Evolutionary conservation across 352 stramenopile species (phyloP).

Genomic region (Phytophthora multivora): DNA sequence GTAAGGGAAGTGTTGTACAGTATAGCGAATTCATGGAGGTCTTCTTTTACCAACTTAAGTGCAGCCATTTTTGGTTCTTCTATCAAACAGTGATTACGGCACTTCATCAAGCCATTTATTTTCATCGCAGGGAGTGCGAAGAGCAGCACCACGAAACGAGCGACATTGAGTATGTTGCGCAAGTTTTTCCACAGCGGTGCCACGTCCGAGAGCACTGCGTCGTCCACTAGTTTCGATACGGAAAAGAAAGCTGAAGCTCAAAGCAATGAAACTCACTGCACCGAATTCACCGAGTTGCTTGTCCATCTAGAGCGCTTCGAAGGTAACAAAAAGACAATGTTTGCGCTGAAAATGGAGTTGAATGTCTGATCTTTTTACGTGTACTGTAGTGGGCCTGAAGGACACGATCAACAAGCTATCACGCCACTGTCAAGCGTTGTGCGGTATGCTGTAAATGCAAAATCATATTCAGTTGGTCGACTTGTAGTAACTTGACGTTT

Average conservation of each 20-base stretch:
- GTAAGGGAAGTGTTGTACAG: too few relatives aligned
- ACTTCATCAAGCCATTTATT: conserved; percentile 18
- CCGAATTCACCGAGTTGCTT: conserved; percentile 37
- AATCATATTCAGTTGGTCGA: too few relatives aligned
- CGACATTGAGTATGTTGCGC: conserved; percentile 46
- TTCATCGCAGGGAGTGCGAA: conserved; percentile 14
- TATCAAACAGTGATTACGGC: conserved; percentile 17
- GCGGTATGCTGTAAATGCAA: conserved; percentile 29
- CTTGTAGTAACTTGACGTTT: conserved; percentile 1
- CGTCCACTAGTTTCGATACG: conserved; percentile 1
- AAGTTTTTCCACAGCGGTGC: conserved; percentile 54
- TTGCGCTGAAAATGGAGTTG: background rate
- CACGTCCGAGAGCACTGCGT: conserved; percentile 17
- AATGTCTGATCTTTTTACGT: conserved; percentile 6
- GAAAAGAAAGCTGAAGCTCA: conserved; percentile 6
- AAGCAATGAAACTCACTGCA: conserved; percentile 4
- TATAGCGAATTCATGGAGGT: too few relatives aligned
- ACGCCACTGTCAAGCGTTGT: conserved; percentile 61
- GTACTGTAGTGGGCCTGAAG: conserved; percentile 48
- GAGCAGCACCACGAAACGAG: background rate
- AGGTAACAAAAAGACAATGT: conserved; percentile 21
- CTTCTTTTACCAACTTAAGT: background rate
- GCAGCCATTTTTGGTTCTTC: conserved; percentile 22
- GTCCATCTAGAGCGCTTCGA: conserved; percentile 45
- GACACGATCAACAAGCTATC: conserved; percentile 49